Conservation (phyloP, 768 basidiomycete species). For the Agrocybe pediades region DNA sequence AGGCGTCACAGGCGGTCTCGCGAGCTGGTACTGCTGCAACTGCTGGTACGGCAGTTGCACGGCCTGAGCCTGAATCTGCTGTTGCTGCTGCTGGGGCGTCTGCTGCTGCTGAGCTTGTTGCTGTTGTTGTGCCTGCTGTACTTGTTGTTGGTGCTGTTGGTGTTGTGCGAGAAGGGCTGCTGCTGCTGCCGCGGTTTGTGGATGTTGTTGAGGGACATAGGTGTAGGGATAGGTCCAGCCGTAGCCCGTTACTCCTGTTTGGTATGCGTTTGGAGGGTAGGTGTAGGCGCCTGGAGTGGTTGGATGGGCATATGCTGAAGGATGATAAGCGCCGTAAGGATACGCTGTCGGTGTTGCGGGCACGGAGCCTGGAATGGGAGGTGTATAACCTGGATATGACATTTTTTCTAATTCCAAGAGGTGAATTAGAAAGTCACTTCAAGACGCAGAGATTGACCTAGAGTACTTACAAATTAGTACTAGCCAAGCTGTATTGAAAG, state of each 20-base stretch:
- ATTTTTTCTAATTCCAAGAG: background rate
- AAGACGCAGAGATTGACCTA: too few relatives aligned
- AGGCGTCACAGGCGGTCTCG: conserved; percentile 17
- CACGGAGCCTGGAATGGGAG: conserved; percentile 18
- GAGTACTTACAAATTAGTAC: background rate
- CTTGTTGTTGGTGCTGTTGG: conserved; percentile 3
- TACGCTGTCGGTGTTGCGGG: conserved; percentile 55
- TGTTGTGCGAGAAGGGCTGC: conserved; percentile 11
- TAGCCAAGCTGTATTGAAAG: too few relatives aligned
- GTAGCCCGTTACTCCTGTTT: conserved; percentile 69
- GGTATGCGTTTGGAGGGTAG: conserved; percentile 51
- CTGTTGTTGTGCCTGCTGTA: background rate
- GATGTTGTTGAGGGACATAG: conserved; percentile 50
- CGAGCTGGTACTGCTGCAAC: conserved; percentile 19
- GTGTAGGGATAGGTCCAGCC: conserved; percentile 75
- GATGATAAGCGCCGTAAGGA: conserved; percentile 65
- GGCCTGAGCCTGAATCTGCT: background rate
- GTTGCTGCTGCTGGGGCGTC: background rate
- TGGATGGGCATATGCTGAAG: conserved; percentile 45
- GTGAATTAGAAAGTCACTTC: background rate
- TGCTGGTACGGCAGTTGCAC: conserved; percentile 9
- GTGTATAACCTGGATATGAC: conserved; percentile 25
- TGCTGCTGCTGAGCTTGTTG: conserved; percentile 6
- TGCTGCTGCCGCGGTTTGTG: conserved; percentile 19
- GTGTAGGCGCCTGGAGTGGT: conserved; percentile 52